Percentiles rank a stretch among this genome's conserved stretches.
Conservation (phyloP, 78 protist genomes). For the Capsaspora owczarzaki region DNA sequence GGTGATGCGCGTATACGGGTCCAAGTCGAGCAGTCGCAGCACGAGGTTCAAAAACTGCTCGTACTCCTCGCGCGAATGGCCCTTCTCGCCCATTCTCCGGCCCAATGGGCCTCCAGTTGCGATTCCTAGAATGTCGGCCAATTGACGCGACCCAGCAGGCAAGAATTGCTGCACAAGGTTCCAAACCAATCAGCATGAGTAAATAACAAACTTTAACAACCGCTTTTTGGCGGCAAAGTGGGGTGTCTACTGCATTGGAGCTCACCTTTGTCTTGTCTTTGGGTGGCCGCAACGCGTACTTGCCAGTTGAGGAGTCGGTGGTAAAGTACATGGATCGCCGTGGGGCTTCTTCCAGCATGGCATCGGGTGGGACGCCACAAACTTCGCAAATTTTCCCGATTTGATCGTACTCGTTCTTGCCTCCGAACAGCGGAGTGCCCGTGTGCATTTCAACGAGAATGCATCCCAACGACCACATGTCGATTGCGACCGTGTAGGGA, state of each 20-base stretch:
- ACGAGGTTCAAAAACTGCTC: conserved; percentile 31
- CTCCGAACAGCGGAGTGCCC: conserved; percentile 89
- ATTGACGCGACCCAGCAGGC: neutral
- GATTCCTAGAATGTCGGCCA: conserved; percentile 44
- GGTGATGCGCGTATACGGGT: conserved; percentile 51
- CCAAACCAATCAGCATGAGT: neutral
- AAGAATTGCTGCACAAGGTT: neutral
- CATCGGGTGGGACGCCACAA: conserved; percentile 70
- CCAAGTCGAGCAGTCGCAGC: conserved; percentile 54
- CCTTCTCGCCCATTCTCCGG: conserved; percentile 45
- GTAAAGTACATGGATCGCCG: conserved; percentile 42
- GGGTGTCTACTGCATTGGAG: neutral
- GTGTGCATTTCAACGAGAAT: conserved; percentile 85
- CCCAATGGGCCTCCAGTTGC: conserved; percentile 62
- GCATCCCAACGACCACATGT: conserved; percentile 97
- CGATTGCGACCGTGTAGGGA: neutral
- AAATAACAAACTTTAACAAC: neutral
- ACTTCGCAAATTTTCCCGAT: conserved; percentile 66
- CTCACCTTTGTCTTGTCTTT: neutral
- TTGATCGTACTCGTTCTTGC: conserved; percentile 79
- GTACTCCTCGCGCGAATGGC: conserved; percentile 63
- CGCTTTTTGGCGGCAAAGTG: neutral
- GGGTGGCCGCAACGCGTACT: conserved; percentile 8
- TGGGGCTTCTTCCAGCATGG: conserved; percentile 30
- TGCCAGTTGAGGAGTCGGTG: conserved; percentile 1